A percentile compares a stretch with the other conserved stretches of the same genome.
Conservation (phyloP, 2,329 filamentous ascomycete species). For the Coniochaeta sp. region DNA sequence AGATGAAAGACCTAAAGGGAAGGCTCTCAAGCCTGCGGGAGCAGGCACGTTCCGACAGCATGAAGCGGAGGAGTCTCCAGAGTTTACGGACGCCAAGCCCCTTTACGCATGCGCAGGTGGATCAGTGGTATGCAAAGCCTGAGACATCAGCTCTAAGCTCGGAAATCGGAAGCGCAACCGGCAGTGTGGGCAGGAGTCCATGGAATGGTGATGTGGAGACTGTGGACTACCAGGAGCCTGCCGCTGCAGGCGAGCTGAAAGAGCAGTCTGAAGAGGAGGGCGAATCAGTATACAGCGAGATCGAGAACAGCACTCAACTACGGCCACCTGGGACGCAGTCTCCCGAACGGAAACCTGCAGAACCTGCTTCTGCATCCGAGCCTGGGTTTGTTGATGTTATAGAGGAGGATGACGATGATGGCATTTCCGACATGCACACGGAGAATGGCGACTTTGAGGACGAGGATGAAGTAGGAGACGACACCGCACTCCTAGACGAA, state of each 20-base stretch:
- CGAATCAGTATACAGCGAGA: conserved; percentile 18
- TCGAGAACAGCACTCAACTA: conserved; percentile 18
- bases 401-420: conserved; percentile 25
- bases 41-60: conserved; percentile 69
- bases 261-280: conserved; percentile 16
- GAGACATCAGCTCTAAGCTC: conserved; percentile 15
- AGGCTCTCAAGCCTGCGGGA: conserved; percentile 76
- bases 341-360: conserved; percentile 7
- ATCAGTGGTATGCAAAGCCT: conserved; percentile 41
- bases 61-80: conserved; percentile 70
- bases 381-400: not conserved
- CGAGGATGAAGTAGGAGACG: conserved; percentile 15
- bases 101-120: conserved; percentile 61
- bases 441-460: conserved; percentile 27
- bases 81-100: conserved; percentile 71
- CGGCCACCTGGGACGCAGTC: conserved; percentile 8
- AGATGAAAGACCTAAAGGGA: conserved; percentile 79
- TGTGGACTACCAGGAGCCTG: conserved; percentile 16
- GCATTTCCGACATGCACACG: conserved; percentile 30
- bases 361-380: not conserved
- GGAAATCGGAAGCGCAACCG: conserved; percentile 4
- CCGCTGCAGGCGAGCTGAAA: conserved; percentile 3
- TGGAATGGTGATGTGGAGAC: conserved; percentile 24
- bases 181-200: conserved; percentile 12
- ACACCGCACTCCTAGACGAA: conserved; percentile 25